Evolutionary conservation across 108 stramenopile genomes (phyloP).

Genomic region (Nitzschia sp.): DNA sequence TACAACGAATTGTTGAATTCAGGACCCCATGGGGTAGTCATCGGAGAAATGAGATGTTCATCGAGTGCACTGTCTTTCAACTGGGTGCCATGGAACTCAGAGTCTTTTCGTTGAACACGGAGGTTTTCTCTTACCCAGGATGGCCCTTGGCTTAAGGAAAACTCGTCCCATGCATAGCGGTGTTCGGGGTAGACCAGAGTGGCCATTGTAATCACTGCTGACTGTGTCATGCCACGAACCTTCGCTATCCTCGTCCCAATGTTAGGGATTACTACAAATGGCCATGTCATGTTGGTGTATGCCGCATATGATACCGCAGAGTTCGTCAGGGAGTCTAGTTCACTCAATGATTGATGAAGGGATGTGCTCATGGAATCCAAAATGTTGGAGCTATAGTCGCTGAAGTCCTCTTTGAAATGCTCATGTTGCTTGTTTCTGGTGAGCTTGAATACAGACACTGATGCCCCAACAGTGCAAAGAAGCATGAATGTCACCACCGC

Average conservation of each 20-base stretch:
- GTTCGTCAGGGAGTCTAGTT: background rate
- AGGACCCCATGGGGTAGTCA: background rate
- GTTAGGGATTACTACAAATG: constrained; percentile 35
- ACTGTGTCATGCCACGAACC: constrained; percentile 23
- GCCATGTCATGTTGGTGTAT: background rate
- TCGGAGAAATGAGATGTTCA: background rate
- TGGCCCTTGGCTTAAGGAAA: constrained; percentile 26
- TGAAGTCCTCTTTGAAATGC: background rate
- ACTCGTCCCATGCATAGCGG: constrained; percentile 42
- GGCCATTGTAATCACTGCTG: constrained; percentile 38
- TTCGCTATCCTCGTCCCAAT: constrained; percentile 37
- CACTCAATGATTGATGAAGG: background rate
- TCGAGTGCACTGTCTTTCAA: background rate
- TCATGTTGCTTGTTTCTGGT: background rate
- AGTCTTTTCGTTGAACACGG: constrained; percentile 1
- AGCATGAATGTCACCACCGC: background rate
- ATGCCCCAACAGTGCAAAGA: background rate
- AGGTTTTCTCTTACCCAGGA: constrained; percentile 27
- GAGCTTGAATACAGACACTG: background rate
- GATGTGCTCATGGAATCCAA: background rate
- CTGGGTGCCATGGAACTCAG: background rate
- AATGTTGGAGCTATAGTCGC: background rate
- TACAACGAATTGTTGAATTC: constrained; percentile 8
- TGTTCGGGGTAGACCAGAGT: constrained; percentile 12
- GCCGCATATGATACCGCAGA: background rate